Evolutionary conservation across 768 basidiomycete genomes (phyloP), one percentile per base, ranked within the genome.

Genomic region (Suillus variegatus): DNA sequence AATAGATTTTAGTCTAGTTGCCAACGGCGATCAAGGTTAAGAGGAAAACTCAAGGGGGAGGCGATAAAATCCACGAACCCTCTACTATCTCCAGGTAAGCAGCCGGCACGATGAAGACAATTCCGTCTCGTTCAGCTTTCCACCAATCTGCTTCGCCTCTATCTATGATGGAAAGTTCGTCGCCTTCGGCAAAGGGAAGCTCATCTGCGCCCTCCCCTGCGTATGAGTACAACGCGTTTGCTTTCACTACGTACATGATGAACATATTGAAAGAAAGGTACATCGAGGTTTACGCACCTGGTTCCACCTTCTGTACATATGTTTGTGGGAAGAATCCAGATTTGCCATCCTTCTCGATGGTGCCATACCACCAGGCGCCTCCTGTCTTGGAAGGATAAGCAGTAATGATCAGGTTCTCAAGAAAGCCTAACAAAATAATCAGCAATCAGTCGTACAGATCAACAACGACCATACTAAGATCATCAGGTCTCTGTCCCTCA

Each of bases 311-410:
- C 69, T 93, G 87, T 13, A 97, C 90, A 71, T 97, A 98, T 2
- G 89, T 88, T 74, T 89, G 88, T 1, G 97, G 97, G 87, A 98
- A 94, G 80, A 96, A 88, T 1, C 97, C 97, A 41, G 85, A 81
- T 72, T 85, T 87, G 22, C 90, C 88, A 61, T 82, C 85, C 63
- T 81, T 86, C 40, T 88, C 77, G 18, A 85, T 75, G 5, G 82
- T 91, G 35, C 95, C 95, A 73, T 92, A 93, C 93, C 94, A 97
- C 97, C 97, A 99, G 67, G 94, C 93, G 46, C 91, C 88, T 22
- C 84, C 87, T 40, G 88, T 82, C 76, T 93, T 97, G 20, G 95
- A 93, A 0, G 95, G 94, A 76, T 97, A 86, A 13, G 92, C 95
- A 41, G 81, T 77, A 14, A 99, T 78, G 60, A 95, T 82, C 32